These are phyloP conservation scores for Rhynchospora tenuis DNA, from an alignment of 176 grass and related monocot genomes.

Conservation along the genomic window DNA sequence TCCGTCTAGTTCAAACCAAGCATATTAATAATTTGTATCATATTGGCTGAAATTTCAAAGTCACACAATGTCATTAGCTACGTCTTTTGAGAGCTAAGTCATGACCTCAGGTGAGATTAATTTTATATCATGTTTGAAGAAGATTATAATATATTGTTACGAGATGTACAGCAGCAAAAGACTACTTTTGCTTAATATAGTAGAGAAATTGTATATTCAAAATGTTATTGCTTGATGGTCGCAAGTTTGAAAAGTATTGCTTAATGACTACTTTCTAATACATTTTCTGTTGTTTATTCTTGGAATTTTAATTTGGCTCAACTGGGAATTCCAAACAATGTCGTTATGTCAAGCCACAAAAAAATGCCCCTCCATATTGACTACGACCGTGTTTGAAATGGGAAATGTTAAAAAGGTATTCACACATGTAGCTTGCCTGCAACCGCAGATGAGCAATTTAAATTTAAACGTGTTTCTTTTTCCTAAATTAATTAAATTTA, in stretches of 20 bases:
- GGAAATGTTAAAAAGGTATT: no score
- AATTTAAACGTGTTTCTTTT: not conserved
- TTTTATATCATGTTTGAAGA: not conserved
- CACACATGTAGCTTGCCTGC: no score
- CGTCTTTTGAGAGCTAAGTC: not conserved
- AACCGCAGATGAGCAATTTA: not conserved
- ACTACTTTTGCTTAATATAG: no score
- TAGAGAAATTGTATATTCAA: not conserved
- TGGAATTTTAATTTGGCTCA: not conserved
- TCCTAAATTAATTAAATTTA: not conserved
- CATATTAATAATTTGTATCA: not conserved
- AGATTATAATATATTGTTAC: not conserved
- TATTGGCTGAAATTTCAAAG: not conserved
- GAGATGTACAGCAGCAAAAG: not conserved
- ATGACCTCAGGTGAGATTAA: not conserved
- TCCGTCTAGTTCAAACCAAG: not conserved
- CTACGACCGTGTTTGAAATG: not conserved
- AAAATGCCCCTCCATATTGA: not conserved
- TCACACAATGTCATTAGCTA: not conserved
- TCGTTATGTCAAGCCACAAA: not conserved
- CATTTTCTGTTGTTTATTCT: not conserved
- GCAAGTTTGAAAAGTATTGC: not conserved
- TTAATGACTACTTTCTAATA: not conserved
- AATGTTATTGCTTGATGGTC: not conserved
- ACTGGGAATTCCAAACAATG: not conserved